Conservation (phyloP, 1,284 basidiomycete genomes). For the Rhizoctonia solani region DNA sequence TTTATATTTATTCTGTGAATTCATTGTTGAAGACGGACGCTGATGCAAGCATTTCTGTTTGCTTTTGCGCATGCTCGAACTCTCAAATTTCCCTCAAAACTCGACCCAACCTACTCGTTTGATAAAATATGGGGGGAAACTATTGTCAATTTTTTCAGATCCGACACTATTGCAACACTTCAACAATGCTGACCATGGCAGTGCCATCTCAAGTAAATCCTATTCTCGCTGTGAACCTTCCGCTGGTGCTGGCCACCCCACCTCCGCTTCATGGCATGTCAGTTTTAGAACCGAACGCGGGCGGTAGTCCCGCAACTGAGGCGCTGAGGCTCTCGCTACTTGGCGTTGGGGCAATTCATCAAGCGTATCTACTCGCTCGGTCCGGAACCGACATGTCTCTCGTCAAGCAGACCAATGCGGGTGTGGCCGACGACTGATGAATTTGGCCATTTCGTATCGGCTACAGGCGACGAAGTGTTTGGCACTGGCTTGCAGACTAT, state of each 20-base stretch:
- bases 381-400: slow-evolving; percentile 7
- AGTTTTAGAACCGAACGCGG: slow-evolving; percentile 38
- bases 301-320: slow-evolving; percentile 46
- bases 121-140: slow-evolving; percentile 27
- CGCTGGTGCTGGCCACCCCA: slow-evolving; percentile 48
- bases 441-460: slow-evolving; percentile 43
- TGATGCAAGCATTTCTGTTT: slow-evolving; percentile 30
- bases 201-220: slow-evolving; percentile 49
- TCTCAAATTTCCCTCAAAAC: background rate
- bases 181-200: slow-evolving; percentile 50
- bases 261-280: slow-evolving; percentile 33
- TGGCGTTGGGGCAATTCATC: slow-evolving; percentile 50
- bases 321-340: slow-evolving; percentile 48
- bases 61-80: slow-evolving; percentile 28
- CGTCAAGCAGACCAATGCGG: slow-evolving; percentile 40
- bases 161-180: slow-evolving; percentile 41
- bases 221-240: slow-evolving; percentile 50
- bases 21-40: slow-evolving; percentile 35
- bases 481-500: slow-evolving; percentile 42
- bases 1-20: slow-evolving; percentile 36
- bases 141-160: slow-evolving; percentile 38
- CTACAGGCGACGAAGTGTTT: slow-evolving; percentile 44
- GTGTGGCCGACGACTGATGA: slow-evolving; percentile 44
- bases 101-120: slow-evolving; percentile 2
- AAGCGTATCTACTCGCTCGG: slow-evolving; percentile 48